phyloP scores from a whole-genome alignment of 2,329 filamentous ascomycete species.

The Scortechinia acanthostroma region DNA sequence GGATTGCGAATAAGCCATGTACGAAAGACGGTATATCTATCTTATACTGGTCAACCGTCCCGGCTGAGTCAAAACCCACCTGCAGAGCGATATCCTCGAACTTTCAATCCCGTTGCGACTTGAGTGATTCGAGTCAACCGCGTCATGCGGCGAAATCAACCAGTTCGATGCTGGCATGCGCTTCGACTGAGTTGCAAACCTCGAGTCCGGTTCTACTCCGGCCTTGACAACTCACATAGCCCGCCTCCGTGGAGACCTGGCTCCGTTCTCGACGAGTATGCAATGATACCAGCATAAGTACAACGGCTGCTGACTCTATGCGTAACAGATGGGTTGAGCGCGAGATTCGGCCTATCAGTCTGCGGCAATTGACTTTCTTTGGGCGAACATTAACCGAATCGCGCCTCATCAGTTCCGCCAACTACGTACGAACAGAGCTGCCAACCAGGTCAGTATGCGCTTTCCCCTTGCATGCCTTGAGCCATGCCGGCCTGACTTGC shows the following conservation, averaged over 20 bases:
- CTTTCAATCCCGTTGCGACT: too few relatives aligned
- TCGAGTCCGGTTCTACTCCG: not conserved
- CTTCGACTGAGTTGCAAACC: not conserved
- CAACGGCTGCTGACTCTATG: not conserved
- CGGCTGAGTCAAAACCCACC: not conserved
- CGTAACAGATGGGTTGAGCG: constrained; percentile 76
- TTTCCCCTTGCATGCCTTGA: not conserved
- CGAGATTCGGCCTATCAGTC: constrained; percentile 87
- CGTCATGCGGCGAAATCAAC: not conserved
- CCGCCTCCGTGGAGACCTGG: not conserved
- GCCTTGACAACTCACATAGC: not conserved
- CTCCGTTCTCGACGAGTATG: not conserved
- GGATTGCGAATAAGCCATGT: not conserved
- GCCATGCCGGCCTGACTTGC: not conserved
- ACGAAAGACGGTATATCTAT: too few relatives aligned
- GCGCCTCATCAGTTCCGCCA: constrained; percentile 85
- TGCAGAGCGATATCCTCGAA: too few relatives aligned
- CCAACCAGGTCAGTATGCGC: constrained; percentile 38
- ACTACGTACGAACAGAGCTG: constrained; percentile 92
- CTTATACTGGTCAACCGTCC: not conserved
- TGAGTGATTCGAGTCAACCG: not conserved
- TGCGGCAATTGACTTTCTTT: constrained; percentile 95
- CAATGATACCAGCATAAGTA: not conserved
- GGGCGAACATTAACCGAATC: constrained; percentile 85
- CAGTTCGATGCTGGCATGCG: not conserved